Percentiles rank a stretch among this genome's conserved stretches.
Evolutionary conservation across 225 moss, liverwort and hornwort genomes (phyloP).

Genomic region (Neckera pumila): DNA sequence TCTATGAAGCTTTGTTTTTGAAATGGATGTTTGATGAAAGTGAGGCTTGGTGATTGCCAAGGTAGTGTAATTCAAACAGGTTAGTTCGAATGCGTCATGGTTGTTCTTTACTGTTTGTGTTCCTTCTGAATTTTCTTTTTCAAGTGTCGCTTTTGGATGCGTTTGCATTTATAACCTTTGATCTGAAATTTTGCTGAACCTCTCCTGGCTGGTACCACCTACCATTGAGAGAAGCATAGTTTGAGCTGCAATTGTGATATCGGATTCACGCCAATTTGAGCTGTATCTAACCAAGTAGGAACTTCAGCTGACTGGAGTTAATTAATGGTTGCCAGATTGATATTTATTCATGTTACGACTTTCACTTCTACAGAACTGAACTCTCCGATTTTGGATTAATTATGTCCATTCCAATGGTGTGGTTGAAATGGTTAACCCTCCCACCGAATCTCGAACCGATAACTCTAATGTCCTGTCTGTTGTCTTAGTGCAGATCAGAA

Average conservation of each 20-base stretch:
- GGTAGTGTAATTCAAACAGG: not conserved
- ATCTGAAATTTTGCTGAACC: not conserved
- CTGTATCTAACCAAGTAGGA: not conserved
- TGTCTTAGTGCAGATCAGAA: not conserved
- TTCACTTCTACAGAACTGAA: not conserved
- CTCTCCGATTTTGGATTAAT: not conserved
- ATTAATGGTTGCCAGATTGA: not conserved
- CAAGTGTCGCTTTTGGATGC: not conserved
- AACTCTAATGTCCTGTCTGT: not conserved
- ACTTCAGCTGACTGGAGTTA: not conserved
- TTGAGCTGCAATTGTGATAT: not conserved
- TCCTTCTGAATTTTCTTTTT: not conserved
- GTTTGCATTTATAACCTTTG: not conserved
- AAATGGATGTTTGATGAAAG: not conserved
- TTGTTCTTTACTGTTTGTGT: not conserved
- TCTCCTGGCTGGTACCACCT: not conserved
- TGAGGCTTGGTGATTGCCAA: not conserved
- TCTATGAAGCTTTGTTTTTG: not conserved
- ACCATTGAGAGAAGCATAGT: not conserved
- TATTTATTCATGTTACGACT: not conserved
- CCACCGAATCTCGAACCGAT: not conserved
- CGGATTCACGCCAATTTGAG: not conserved
- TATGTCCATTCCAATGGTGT: not conserved
- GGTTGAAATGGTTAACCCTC: not conserved
- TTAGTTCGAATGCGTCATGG: not conserved